phyloP scores from a whole-genome alignment of 768 basidiomycete genomes.

The Arthromyces matolae region DNA sequence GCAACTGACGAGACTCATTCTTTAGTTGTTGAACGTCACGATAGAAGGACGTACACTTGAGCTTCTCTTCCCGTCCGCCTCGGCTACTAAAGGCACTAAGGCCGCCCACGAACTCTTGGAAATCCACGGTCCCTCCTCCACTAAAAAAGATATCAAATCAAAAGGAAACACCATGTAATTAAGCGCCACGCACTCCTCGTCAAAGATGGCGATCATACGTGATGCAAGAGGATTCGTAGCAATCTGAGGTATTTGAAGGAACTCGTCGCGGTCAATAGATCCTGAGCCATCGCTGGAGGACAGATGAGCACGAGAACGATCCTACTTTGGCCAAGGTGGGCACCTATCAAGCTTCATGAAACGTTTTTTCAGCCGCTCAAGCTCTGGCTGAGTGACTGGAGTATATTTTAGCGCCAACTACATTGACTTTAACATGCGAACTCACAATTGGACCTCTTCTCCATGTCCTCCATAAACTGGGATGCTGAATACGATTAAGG shows the following conservation, averaged over 20 bases:
- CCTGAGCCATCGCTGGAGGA: constrained; percentile 84
- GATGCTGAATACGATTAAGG: constrained; percentile 51
- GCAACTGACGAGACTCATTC: constrained; percentile 85
- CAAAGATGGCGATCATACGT: constrained; percentile 99
- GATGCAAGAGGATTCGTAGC: constrained; percentile 95
- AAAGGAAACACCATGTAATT: too few species aligned
- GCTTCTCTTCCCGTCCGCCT: constrained; percentile 94
- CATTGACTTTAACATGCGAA: constrained; percentile 20
- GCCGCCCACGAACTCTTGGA: constrained; percentile 98
- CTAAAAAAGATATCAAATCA: constrained; percentile 37
- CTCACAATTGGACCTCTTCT: constrained; percentile 95
- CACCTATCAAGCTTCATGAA: constrained; percentile 99
- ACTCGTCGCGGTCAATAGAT: constrained; percentile 97
- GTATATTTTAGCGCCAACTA: constrained; percentile 8
- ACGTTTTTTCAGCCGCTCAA: constrained; percentile 95
- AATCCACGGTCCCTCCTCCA: constrained; percentile 97
- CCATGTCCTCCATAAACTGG: constrained; percentile 98
- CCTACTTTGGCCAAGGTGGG: not conserved
- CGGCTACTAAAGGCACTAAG: constrained; percentile 96
- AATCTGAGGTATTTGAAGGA: constrained; percentile 97
- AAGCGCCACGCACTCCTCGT: constrained; percentile 90
- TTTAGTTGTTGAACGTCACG: not conserved
- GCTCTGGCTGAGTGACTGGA: constrained; percentile 88
- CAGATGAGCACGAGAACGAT: not conserved
- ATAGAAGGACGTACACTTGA: constrained; percentile 66